These are phyloP conservation scores for Papiliotrema fonsecae DNA, from an alignment of 1,284 basidiomycete species.

Conservation along the genomic window DNA sequence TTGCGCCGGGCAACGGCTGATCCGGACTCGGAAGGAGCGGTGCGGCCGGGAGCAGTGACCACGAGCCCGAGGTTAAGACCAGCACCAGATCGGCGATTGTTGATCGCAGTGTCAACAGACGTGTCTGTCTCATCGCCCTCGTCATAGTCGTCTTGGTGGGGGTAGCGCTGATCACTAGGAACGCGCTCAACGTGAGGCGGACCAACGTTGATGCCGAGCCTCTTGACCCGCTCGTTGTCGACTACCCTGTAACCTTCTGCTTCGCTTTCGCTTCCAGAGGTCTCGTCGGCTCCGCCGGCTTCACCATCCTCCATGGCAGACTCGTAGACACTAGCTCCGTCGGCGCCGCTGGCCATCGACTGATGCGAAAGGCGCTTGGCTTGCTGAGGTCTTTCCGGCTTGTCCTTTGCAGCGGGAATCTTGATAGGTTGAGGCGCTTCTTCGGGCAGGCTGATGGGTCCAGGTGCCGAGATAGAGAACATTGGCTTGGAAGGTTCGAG, in stretches of 20 bases:
- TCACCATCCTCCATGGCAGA: slow-evolving; percentile 35
- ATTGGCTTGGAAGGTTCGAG: slow-evolving; percentile 25
- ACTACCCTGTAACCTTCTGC: slow-evolving; percentile 33
- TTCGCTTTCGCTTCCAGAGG: slow-evolving; percentile 28
- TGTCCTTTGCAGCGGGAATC: slow-evolving; percentile 5
- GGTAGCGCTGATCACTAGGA: slow-evolving; percentile 3
- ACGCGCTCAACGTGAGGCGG: slow-evolving; percentile 13
- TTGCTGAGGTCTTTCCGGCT: background rate
- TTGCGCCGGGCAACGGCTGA: slow-evolving; percentile 32
- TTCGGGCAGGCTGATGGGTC: slow-evolving; percentile 31
- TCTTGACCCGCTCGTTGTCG: slow-evolving; percentile 34
- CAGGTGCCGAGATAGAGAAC: slow-evolving; percentile 38
- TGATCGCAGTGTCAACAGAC: slow-evolving; percentile 16
- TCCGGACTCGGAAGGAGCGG: slow-evolving; percentile 1
- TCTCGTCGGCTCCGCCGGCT: background rate
- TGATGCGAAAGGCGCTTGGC: slow-evolving; percentile 23
- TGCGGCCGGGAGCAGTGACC: background rate
- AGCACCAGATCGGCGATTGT: background rate
- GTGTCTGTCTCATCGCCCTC: slow-evolving; percentile 12
- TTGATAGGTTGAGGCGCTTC: slow-evolving; percentile 10
- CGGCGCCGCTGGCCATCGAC: slow-evolving; percentile 24
- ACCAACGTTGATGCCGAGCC: slow-evolving; percentile 21
- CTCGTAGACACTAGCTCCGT: slow-evolving; percentile 42
- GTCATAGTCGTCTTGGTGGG: slow-evolving; percentile 5
- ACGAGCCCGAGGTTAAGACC: background rate